phyloP scores from a whole-genome alignment of 164 flowering plant genomes.

The Stephania japonica region DNA sequence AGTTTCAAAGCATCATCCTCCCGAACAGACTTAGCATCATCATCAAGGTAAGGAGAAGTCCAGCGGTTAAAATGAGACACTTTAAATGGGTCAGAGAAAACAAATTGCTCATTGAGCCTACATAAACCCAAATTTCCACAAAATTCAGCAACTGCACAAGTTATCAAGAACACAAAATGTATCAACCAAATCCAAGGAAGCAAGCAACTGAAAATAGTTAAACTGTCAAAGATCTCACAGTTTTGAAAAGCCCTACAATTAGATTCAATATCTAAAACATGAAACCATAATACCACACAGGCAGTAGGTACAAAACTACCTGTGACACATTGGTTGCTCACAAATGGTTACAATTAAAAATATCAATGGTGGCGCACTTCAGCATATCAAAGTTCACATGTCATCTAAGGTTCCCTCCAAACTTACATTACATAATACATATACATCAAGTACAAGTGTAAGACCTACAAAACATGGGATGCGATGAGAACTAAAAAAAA shows the following conservation, averaged over 20 bases:
- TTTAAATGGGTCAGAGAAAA: slow-evolving; percentile 93
- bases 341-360: neutral
- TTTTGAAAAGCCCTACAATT: neutral
- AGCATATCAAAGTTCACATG: neutral
- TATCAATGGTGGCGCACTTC: neutral
- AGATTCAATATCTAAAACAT: neutral
- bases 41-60: slow-evolving; percentile 88
- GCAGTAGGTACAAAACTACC: neutral
- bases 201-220: neutral
- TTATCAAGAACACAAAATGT: slow-evolving; percentile 3
- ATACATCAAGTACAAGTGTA: no score
- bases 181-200: neutral
- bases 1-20: slow-evolving; percentile 70
- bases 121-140: slow-evolving; percentile 93
- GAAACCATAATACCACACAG: neutral
- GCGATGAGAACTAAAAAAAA: no score
- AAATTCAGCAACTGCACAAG: slow-evolving; percentile 77
- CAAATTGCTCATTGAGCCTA: slow-evolving; percentile 91
- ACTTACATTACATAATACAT: neutral
- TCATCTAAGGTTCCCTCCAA: neutral
- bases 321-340: no score
- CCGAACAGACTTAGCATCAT: slow-evolving; percentile 70
- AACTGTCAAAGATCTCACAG: neutral
- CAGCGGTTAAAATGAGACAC: slow-evolving; percentile 67
- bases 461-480: no score